These are phyloP conservation scores for Globisporangium emineosum DNA, from an alignment of 352 stramenopile species.

Conservation along the genomic window DNA sequence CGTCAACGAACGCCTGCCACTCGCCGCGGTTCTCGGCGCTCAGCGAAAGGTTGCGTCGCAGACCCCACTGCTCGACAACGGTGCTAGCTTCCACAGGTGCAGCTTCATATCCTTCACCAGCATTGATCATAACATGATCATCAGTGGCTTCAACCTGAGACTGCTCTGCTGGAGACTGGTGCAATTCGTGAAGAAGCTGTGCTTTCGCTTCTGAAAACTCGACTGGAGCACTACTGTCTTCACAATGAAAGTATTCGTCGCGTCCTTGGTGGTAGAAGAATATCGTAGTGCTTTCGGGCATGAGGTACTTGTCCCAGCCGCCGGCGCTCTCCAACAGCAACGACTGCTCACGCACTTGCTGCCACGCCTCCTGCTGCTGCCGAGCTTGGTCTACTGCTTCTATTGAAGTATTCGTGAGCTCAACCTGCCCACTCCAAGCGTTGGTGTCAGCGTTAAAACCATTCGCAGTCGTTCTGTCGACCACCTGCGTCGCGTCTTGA, in stretches of 20 bases:
- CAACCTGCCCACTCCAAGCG: not conserved
- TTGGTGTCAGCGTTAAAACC: not conserved
- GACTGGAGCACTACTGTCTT: not conserved
- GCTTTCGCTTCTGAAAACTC: slow-evolving; percentile 20
- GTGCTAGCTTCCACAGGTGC: not conserved
- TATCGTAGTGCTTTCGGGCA: not conserved
- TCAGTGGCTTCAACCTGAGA: no score
- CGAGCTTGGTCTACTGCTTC: not conserved
- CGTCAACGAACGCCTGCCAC: slow-evolving; percentile 65
- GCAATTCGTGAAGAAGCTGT: not conserved
- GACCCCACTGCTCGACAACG: slow-evolving; percentile 13
- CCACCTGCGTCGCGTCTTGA: not conserved
- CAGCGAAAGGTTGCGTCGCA: slow-evolving; percentile 25
- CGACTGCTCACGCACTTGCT: not conserved
- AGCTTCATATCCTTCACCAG: not conserved
- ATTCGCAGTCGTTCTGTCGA: slow-evolving; percentile 3
- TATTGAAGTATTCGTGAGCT: not conserved
- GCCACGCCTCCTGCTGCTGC: not conserved
- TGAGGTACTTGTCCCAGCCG: slow-evolving; percentile 20
- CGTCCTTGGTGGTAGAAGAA: slow-evolving; percentile 21
- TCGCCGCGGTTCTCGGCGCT: slow-evolving; percentile 22
- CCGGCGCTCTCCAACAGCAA: slow-evolving; percentile 20
- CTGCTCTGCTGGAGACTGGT: not conserved
- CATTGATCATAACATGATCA: not conserved
- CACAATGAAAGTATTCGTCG: slow-evolving; percentile 9